These are phyloP conservation scores for Magnusiomyces tetraspermus DNA, from an alignment of 1,139 yeast species.

Conservation along the genomic window DNA sequence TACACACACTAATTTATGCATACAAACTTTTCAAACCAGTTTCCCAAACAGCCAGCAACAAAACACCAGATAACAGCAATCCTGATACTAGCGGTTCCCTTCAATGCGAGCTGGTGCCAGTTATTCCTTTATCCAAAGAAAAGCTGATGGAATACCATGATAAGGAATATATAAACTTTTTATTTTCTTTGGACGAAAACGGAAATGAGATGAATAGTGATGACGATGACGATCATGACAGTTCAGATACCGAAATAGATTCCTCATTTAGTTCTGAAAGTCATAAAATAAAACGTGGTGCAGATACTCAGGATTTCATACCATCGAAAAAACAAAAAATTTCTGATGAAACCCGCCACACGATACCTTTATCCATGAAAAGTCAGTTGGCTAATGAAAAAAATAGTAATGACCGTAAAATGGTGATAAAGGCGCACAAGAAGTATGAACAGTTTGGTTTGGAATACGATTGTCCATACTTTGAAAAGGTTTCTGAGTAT, in stretches of 20 bases:
- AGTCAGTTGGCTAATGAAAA: conserved; percentile 2
- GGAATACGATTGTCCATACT: conserved; percentile 55
- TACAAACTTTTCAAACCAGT: conserved; percentile 30
- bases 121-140: conserved; percentile 20
- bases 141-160: conserved; percentile 37
- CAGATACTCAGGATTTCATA: background rate
- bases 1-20: conserved; percentile 38
- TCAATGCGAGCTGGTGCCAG: conserved; percentile 13
- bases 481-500: conserved; percentile 46
- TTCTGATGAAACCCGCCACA: background rate
- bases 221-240: conserved; percentile 21
- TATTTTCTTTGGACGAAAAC: conserved; percentile 21
- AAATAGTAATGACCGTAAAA: background rate
- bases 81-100: background rate
- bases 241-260: conserved; percentile 21
- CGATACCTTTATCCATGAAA: background rate
- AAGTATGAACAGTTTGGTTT: conserved; percentile 28
- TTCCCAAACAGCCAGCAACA: background rate
- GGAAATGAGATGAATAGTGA: conserved; percentile 22
- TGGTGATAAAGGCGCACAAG: background rate
- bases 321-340: conserved; percentile 1
- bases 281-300: conserved; percentile 3
- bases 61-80: background rate
- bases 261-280: background rate
- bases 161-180: conserved; percentile 31